Conservation (phyloP, 73 alveolate species). For the Tetrahymena thermophila region DNA sequence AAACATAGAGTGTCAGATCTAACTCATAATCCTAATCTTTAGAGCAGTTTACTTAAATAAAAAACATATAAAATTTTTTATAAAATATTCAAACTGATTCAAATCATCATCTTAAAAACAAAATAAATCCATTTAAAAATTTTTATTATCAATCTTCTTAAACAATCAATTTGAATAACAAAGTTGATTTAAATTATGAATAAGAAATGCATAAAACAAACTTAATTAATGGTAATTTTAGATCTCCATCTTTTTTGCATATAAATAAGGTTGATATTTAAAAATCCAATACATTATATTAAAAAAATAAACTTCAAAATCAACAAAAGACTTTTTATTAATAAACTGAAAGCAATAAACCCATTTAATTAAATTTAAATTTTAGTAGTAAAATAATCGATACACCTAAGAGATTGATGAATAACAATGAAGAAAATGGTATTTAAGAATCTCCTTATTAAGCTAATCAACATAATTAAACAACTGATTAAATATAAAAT, state of each 20-base stretch:
- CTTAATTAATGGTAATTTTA: not conserved
- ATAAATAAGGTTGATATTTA: not conserved
- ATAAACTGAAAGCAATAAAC: not conserved
- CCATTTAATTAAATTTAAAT: too few relatives aligned
- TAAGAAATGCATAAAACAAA: not conserved
- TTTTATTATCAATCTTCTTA: not conserved
- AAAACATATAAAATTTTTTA: not conserved
- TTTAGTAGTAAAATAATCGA: not conserved
- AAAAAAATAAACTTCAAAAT: too few relatives aligned
- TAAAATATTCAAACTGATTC: not conserved
- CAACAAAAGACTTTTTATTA: not conserved
- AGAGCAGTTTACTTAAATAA: not conserved
- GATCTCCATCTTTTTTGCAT: not conserved
- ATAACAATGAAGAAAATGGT: not conserved
- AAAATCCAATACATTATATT: too few relatives aligned
- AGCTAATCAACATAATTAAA: too few relatives aligned
- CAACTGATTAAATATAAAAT: not conserved
- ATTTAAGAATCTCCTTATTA: not conserved
- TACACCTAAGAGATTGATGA: not conserved
- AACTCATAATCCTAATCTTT: not conserved
- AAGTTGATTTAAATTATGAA: not conserved
- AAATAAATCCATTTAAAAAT: not conserved
- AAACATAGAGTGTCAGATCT: not conserved
- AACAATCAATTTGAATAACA: too few relatives aligned
- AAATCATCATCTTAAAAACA: too few relatives aligned